Evolutionary conservation across 108 stramenopile species (phyloP).

Genomic region (Chaetoceros tenuissimus): DNA sequence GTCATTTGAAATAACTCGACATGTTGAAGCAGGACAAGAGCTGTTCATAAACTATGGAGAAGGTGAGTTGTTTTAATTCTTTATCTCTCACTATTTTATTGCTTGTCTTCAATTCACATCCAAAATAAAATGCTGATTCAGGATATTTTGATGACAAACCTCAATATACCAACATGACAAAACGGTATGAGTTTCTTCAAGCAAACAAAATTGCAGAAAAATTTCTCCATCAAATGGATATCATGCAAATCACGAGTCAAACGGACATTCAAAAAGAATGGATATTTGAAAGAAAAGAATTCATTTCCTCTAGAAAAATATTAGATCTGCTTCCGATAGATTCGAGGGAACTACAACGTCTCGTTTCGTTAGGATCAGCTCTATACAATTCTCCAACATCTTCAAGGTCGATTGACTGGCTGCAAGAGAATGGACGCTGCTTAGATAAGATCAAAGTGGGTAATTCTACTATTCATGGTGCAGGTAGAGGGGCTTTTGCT

Average conservation of each 20-base stretch:
- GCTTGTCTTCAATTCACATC: neutral
- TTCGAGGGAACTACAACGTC: neutral
- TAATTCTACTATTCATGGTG: constrained; percentile 42
- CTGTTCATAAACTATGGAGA: constrained; percentile 69
- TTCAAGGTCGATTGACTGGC: constrained; percentile 9
- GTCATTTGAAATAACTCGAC: constrained; percentile 9
- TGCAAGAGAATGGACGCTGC: constrained; percentile 33
- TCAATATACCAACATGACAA: neutral
- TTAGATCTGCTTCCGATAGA: neutral
- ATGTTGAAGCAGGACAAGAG: constrained; percentile 58
- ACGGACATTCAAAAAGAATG: neutral
- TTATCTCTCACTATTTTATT: too few species aligned
- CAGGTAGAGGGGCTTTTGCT: constrained; percentile 75
- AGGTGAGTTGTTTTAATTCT: neutral
- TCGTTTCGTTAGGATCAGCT: neutral
- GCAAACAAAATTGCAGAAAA: neutral
- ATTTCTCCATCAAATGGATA: neutral
- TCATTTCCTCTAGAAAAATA: neutral
- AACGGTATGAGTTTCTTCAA: neutral
- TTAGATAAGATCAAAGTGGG: constrained; percentile 22
- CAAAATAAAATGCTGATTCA: neutral
- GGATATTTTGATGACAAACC: neutral
- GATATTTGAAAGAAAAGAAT: neutral
- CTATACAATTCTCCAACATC: neutral
- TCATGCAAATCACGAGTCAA: neutral